These are phyloP conservation scores for Xylaria curta DNA, from an alignment of 495 filamentous ascomycete species.

Conservation along the genomic window DNA sequence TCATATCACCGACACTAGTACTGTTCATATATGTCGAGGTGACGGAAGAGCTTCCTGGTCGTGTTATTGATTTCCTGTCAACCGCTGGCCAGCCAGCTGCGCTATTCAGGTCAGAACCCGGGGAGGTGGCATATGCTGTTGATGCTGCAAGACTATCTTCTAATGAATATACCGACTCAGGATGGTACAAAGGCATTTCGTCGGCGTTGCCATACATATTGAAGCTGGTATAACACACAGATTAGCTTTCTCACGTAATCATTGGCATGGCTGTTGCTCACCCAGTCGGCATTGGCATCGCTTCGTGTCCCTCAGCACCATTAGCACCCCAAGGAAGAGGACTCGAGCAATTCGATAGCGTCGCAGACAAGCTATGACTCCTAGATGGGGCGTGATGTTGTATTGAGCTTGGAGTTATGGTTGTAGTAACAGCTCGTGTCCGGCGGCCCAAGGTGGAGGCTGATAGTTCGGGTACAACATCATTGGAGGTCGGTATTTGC, in stretches of 20 bases:
- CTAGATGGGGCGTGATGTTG: slow-evolving; percentile 34
- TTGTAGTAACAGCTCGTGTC: slow-evolving; percentile 35
- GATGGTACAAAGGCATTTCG: slow-evolving; percentile 37
- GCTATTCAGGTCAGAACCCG: slow-evolving; percentile 39
- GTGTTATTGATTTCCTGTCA: slow-evolving; percentile 33
- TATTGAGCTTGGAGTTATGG: slow-evolving; percentile 30
- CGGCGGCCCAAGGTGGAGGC: slow-evolving; percentile 27
- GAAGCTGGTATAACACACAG: slow-evolving; percentile 26
- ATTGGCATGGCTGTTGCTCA: slow-evolving; percentile 21
- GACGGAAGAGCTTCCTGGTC: slow-evolving; percentile 36
- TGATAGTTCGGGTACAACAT: slow-evolving; percentile 37
- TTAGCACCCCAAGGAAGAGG: slow-evolving; percentile 37
- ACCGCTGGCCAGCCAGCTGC: slow-evolving; percentile 35
- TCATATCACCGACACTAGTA: slow-evolving; percentile 29
- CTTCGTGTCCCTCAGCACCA: slow-evolving; percentile 31
- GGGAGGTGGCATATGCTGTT: slow-evolving; percentile 39
- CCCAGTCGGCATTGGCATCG: slow-evolving; percentile 35
- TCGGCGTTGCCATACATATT: slow-evolving; percentile 35
- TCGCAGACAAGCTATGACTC: slow-evolving; percentile 41
- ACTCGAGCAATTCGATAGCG: slow-evolving; percentile 32
- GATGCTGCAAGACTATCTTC: slow-evolving; percentile 35
- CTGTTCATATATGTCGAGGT: slow-evolving; percentile 32
- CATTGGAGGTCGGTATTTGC: slow-evolving; percentile 34
- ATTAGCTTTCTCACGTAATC: slow-evolving; percentile 8
- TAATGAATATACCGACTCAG: slow-evolving; percentile 38